These are phyloP conservation scores for Metarhizium rileyi DNA, from an alignment of 2,329 filamentous ascomycete species.

Conservation along the genomic window DNA sequence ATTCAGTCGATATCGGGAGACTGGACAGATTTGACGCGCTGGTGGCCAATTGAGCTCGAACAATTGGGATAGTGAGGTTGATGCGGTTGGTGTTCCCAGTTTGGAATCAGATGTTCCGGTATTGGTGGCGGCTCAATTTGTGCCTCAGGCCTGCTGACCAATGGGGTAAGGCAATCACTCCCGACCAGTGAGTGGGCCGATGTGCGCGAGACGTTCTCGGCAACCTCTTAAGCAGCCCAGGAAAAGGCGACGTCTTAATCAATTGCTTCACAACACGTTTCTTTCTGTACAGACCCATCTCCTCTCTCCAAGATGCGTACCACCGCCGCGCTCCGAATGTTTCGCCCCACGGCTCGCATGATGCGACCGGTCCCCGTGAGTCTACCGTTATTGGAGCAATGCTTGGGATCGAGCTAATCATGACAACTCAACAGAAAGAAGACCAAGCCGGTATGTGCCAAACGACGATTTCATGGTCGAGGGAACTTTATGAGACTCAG, in stretches of 20 bases:
- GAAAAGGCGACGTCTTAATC: constrained; percentile 19
- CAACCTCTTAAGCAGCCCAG: constrained; percentile 20
- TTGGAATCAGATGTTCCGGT: constrained; percentile 33
- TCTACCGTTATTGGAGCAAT: constrained; percentile 7
- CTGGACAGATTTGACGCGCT: constrained; percentile 1
- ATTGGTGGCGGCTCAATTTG: constrained; percentile 20
- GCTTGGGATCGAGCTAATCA: constrained; percentile 16
- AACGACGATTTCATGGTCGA: not conserved
- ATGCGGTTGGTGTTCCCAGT: constrained; percentile 24
- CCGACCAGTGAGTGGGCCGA: constrained; percentile 24
- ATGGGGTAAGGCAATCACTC: constrained; percentile 26
- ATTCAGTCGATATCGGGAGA: constrained; percentile 20
- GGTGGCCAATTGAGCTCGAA: constrained; percentile 16
- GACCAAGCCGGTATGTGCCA: constrained; percentile 54
- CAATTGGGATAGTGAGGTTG: constrained; percentile 6
- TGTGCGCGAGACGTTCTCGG: constrained; percentile 24
- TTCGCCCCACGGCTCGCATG: constrained; percentile 56
- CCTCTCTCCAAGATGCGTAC: constrained; percentile 47
- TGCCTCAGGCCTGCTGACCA: constrained; percentile 31
- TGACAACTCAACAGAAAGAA: constrained; percentile 42
- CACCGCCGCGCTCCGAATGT: constrained; percentile 56
- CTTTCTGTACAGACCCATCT: constrained; percentile 12
- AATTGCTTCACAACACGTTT: constrained; percentile 19
- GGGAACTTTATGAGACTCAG: not conserved
- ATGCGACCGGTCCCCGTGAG: constrained; percentile 64